These are phyloP conservation scores for Phaffia australis DNA, from an alignment of 768 basidiomycete species.

Conservation along the genomic window DNA sequence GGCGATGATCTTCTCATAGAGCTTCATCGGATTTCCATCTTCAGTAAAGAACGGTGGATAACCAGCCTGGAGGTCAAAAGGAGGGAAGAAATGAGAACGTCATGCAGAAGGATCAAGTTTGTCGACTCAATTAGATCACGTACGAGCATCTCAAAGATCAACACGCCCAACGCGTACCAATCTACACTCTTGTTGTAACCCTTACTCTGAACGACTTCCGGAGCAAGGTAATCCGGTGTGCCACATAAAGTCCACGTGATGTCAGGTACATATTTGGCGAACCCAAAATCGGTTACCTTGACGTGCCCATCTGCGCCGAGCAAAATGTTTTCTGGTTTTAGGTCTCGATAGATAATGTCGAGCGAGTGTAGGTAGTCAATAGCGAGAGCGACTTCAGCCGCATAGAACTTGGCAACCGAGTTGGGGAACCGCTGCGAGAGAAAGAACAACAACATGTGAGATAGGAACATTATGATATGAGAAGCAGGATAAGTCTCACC, in stretches of 20 bases:
- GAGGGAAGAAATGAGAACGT: not conserved
- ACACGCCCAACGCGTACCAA: constrained; percentile 40
- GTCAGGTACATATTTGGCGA: constrained; percentile 40
- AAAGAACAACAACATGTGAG: not conserved
- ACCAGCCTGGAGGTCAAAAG: constrained; percentile 32
- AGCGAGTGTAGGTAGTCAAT: constrained; percentile 40
- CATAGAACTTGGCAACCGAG: constrained; percentile 41
- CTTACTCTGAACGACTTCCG: constrained; percentile 40
- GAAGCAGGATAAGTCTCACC: constrained; percentile 43
- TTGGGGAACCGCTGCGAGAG: constrained; percentile 37
- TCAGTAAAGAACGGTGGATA: constrained; percentile 42
- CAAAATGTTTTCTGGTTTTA: constrained; percentile 58
- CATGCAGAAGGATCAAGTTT: not conserved
- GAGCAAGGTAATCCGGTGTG: constrained; percentile 41
- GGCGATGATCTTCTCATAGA: constrained; percentile 40
- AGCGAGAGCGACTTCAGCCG: constrained; percentile 40
- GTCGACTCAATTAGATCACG: constrained; percentile 15
- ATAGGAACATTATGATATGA: not conserved
- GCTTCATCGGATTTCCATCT: constrained; percentile 41
- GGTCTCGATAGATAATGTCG: constrained; percentile 41
- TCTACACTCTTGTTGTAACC: constrained; percentile 41
- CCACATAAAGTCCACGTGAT: constrained; percentile 41
- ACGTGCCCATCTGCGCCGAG: constrained; percentile 91
- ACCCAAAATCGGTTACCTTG: constrained; percentile 93
- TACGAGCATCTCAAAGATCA: constrained; percentile 41